A percentile compares a stretch with the other conserved stretches of the same genome.
Conservation (phyloP, 2,329 filamentous ascomycete genomes). For the Fusarium agapanthi region DNA sequence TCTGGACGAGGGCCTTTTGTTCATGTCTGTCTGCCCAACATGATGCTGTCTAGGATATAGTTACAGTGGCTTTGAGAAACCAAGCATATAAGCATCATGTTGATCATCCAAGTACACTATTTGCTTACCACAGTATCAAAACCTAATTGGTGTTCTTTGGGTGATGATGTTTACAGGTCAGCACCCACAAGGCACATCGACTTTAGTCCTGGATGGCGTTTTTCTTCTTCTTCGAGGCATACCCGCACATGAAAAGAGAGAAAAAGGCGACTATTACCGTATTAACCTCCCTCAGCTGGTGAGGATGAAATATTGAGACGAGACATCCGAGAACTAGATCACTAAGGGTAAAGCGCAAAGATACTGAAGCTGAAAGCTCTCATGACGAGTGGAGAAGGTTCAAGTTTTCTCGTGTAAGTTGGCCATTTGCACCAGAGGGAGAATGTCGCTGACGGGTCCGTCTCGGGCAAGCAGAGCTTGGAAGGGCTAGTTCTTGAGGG, state of each 20-base stretch:
- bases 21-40: conserved; percentile 23
- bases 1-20: conserved; percentile 6
- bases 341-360: conserved; percentile 10
- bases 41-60: conserved; percentile 4
- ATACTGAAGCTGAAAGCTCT: not conserved
- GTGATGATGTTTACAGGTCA: not conserved
- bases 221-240: not conserved
- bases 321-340: conserved; percentile 13
- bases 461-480: conserved; percentile 18
- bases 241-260: not conserved
- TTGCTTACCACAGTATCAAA: not conserved
- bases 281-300: conserved; percentile 16
- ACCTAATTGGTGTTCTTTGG: not conserved
- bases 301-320: conserved; percentile 12
- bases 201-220: conserved; percentile 1
- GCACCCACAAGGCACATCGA: not conserved
- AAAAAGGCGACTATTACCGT: conserved; percentile 5
- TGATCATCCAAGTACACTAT: not conserved
- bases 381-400: conserved; percentile 7
- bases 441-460: conserved; percentile 27
- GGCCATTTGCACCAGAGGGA: not conserved
- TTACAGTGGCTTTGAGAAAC: not conserved
- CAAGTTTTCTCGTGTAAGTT: not conserved
- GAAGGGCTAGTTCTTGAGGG: not conserved
- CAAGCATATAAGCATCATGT: not conserved